These are phyloP conservation scores for Tolypocladium tundrense DNA, from an alignment of 2,329 filamentous ascomycete genomes.

Conservation along the genomic window DNA sequence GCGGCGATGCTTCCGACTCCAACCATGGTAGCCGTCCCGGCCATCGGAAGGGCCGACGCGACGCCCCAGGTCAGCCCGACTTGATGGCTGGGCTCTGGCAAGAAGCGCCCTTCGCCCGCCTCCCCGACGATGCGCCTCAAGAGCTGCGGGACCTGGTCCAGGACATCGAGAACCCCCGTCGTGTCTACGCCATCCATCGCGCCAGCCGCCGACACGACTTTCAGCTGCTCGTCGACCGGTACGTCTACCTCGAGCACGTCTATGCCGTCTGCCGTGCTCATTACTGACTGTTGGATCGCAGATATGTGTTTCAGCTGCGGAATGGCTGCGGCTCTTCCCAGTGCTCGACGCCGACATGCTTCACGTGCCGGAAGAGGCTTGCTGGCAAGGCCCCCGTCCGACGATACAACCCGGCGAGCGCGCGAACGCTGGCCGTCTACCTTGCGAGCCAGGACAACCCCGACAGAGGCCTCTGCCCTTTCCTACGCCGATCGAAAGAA, in stretches of 20 bases:
- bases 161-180: slow-evolving; percentile 50
- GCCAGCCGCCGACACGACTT: slow-evolving; percentile 53
- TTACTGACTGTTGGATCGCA: slow-evolving; percentile 21
- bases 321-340: slow-evolving; percentile 61
- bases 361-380: slow-evolving; percentile 62
- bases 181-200: slow-evolving; percentile 49
- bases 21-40: not conserved
- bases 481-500: slow-evolving; percentile 30
- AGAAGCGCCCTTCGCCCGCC: slow-evolving; percentile 45
- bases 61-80: slow-evolving; percentile 28
- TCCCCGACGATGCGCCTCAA: slow-evolving; percentile 49
- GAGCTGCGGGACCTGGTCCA: slow-evolving; percentile 46
- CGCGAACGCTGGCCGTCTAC: slow-evolving; percentile 69
- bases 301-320: slow-evolving; percentile 73
- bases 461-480: slow-evolving; percentile 55
- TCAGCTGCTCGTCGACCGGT: slow-evolving; percentile 60
- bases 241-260: slow-evolving; percentile 11
- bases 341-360: slow-evolving; percentile 70
- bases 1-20: slow-evolving; percentile 3
- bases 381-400: slow-evolving; percentile 60
- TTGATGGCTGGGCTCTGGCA: slow-evolving; percentile 51
- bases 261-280: not conserved
- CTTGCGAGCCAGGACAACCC: slow-evolving; percentile 73
- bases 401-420: slow-evolving; percentile 71
- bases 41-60: slow-evolving; percentile 1